A percentile compares a stretch with the other conserved stretches of the same genome.
phyloP scores from a whole-genome alignment of 2,329 filamentous ascomycete genomes.

The Monosporascus sp. region DNA sequence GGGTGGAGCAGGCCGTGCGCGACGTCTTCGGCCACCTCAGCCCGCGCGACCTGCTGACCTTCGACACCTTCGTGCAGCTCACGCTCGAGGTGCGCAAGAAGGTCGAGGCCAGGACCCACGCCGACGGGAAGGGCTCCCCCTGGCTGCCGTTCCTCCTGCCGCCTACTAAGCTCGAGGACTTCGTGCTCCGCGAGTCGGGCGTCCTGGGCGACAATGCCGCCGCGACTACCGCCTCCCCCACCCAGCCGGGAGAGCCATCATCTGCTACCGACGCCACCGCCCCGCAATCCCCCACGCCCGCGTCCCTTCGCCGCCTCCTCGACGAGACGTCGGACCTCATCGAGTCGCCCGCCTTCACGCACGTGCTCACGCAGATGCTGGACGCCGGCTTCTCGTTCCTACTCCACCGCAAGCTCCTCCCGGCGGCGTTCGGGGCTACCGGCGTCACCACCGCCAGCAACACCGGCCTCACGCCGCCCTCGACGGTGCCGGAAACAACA shows the following conservation, averaged over 20 bases:
- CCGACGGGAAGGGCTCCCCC: slow-evolving; percentile 44
- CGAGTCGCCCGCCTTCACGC: slow-evolving; percentile 85
- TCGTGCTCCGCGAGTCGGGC: slow-evolving; percentile 80
- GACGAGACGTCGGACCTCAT: slow-evolving; percentile 95
- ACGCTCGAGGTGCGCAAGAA: slow-evolving; percentile 78
- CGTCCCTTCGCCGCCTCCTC: slow-evolving; percentile 72
- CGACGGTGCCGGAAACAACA: neutral
- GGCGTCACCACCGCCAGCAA: slow-evolving; percentile 33
- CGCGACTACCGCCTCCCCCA: slow-evolving; percentile 19
- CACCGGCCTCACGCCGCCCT: slow-evolving; percentile 26
- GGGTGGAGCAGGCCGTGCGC: slow-evolving; percentile 79
- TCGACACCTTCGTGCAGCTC: slow-evolving; percentile 74
- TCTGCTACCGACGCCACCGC: slow-evolving; percentile 18
- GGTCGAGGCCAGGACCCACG: slow-evolving; percentile 61
- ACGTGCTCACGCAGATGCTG: slow-evolving; percentile 79
- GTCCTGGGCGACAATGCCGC: slow-evolving; percentile 53
- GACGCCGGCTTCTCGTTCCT: slow-evolving; percentile 83
- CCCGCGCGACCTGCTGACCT: slow-evolving; percentile 79
- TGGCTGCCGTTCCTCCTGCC: slow-evolving; percentile 88
- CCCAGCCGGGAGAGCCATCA: neutral
- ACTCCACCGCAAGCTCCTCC: slow-evolving; percentile 74
- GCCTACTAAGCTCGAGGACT: slow-evolving; percentile 69
- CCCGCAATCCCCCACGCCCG: slow-evolving; percentile 39
- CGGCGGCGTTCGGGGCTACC: slow-evolving; percentile 68
- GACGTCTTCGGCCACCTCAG: slow-evolving; percentile 87